A percentile compares a stretch with the other conserved stretches of the same genome.
phyloP scores from a whole-genome alignment of 2,329 filamentous ascomycete genomes.

The Colletotrichum scovillei region DNA sequence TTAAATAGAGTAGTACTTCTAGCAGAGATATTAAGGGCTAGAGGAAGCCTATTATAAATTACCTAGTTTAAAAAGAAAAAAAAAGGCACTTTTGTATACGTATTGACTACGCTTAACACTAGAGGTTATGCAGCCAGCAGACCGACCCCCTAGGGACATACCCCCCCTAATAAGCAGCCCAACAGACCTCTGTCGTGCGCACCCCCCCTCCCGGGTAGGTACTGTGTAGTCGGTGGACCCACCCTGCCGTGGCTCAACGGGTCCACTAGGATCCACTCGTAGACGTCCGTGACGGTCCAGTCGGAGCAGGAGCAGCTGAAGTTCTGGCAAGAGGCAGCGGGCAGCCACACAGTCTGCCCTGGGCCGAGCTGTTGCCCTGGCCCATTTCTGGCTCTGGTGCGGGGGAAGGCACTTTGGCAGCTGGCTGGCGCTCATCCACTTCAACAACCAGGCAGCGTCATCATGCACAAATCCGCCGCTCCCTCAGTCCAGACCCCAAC shows the following conservation, averaged over 20 bases:
- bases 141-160: no score
- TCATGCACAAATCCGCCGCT: conserved; percentile 30
- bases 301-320: no score
- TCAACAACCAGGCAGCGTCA: conserved; percentile 35
- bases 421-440: not conserved
- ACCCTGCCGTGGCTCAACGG: conserved; percentile 25
- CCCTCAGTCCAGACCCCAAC: conserved; percentile 4
- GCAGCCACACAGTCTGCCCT: conserved; percentile 22
- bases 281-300: not conserved
- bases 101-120: no score
- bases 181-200: no score
- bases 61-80: no score
- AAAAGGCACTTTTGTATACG: no score
- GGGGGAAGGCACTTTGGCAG: conserved; percentile 13
- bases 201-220: no score
- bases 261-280: not conserved
- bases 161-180: no score
- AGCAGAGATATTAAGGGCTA: no score
- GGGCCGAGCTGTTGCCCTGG: conserved; percentile 22
- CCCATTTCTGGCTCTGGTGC: conserved; percentile 29
- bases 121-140: no score
- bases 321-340: not conserved
- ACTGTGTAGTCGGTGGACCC: not conserved
- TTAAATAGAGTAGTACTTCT: no score
- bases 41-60: no score